Conservation (phyloP, 2,329 filamentous ascomycete species). For the Colletotrichum eremochloae region DNA sequence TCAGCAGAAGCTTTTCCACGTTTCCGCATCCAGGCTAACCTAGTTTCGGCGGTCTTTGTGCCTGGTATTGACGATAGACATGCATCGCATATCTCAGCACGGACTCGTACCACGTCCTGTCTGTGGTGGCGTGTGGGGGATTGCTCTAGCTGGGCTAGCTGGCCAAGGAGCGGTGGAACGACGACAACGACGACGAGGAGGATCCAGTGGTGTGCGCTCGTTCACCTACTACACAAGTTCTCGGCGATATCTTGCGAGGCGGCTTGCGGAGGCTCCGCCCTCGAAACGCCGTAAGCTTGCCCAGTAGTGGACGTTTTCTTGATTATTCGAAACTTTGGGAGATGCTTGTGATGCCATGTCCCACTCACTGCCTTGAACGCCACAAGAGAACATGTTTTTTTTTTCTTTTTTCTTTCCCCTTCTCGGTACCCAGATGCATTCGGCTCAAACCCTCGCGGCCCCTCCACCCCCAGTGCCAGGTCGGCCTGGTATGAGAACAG, state of each 20-base stretch:
- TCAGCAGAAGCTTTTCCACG: constrained; percentile 1
- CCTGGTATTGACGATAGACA: constrained; percentile 18
- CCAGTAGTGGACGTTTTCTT: not conserved
- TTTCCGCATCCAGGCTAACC: constrained; percentile 5
- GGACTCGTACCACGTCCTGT: constrained; percentile 14
- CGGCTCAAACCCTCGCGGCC: not conserved
- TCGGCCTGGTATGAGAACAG: not conserved
- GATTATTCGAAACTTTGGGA: not conserved
- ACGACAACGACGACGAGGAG: constrained; percentile 23
- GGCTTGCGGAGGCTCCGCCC: constrained; percentile 30
- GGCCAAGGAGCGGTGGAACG: constrained; percentile 23
- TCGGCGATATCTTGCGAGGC: constrained; percentile 9
- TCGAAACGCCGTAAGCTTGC: constrained; percentile 24
- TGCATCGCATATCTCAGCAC: constrained; percentile 29
- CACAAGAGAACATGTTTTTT: constrained; percentile 1
- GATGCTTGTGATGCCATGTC: not conserved
- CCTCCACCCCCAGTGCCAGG: not conserved
- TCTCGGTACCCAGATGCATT: not conserved
- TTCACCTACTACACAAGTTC: not conserved
- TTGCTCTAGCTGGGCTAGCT: not conserved
- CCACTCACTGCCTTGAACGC: not conserved
- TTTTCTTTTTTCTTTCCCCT: not conserved
- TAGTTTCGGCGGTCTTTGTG: not conserved
- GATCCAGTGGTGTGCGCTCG: constrained; percentile 20
- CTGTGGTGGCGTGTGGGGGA: constrained; percentile 13